Evolutionary conservation across 192 early-diverging fungal species (phyloP).

Genomic region (Rhizophlyctis rosea): DNA sequence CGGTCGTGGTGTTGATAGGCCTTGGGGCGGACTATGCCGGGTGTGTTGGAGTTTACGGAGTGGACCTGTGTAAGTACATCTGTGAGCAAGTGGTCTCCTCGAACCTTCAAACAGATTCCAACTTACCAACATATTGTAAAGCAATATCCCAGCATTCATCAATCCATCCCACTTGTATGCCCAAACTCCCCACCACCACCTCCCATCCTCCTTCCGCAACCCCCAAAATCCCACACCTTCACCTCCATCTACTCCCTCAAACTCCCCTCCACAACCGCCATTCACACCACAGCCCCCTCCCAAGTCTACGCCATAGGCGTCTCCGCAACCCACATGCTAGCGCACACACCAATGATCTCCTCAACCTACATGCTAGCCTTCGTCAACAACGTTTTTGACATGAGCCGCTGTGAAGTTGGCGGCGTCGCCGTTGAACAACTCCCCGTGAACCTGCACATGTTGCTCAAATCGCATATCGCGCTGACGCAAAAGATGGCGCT

Average conservation of each 20-base stretch:
- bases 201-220: no score
- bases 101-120: no score
- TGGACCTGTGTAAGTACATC: no score
- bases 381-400: constrained; percentile 26
- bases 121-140: no score
- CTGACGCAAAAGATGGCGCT: constrained; percentile 4
- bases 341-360: constrained; percentile 20
- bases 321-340: neutral
- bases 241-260: no score
- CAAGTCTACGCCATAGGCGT: constrained; percentile 9
- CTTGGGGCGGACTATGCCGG: neutral
- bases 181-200: no score
- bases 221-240: no score
- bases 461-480: constrained; percentile 9
- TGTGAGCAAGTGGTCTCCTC: no score
- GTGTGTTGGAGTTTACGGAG: no score
- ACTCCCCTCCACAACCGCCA: no score
- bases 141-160: no score
- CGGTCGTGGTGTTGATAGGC: neutral
- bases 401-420: constrained; percentile 25
- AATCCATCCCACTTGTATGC: no score
- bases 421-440: constrained; percentile 10
- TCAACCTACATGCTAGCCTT: constrained; percentile 33
- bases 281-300: neutral
- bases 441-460: constrained; percentile 8